These are phyloP conservation scores for Phlyctochytrium bullatum DNA, from an alignment of 192 early-diverging fungal genomes.

Conservation along the genomic window DNA sequence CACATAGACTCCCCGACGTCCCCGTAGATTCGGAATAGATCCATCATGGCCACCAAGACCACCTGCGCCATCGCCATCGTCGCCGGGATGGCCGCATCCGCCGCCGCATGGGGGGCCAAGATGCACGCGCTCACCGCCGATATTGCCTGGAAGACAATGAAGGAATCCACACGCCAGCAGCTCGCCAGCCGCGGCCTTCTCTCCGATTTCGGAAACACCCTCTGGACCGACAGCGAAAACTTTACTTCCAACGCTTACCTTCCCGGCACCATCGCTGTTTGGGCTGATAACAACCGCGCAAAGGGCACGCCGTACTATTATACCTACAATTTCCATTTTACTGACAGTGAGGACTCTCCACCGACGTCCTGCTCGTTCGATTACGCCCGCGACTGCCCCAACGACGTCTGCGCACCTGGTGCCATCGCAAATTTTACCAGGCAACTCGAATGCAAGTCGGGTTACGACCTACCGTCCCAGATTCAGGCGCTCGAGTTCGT, in stretches of 20 bases:
- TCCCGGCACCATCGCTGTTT: neutral
- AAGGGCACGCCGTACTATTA: neutral
- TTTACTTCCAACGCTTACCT: neutral
- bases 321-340: constrained; percentile 2
- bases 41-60: neutral
- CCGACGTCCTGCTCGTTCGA: constrained; percentile 10
- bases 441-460: neutral
- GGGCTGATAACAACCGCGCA: neutral
- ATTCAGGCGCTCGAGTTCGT: constrained; percentile 29
- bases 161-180: neutral
- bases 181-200: constrained; percentile 1
- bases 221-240: neutral
- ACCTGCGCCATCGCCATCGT: neutral
- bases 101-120: neutral
- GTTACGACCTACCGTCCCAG: neutral
- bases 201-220: neutral
- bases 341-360: constrained; percentile 2
- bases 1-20: no score
- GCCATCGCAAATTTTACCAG: constrained; percentile 37
- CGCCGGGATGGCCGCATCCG: neutral
- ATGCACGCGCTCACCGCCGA: neutral
- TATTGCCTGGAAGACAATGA: constrained; percentile 1
- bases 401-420: constrained; percentile 25
- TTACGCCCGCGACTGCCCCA: constrained; percentile 16
- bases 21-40: no score